Evolutionary conservation across 1,139 yeast species (phyloP).

Genomic region (Groenewaldozyma auringiensis): DNA sequence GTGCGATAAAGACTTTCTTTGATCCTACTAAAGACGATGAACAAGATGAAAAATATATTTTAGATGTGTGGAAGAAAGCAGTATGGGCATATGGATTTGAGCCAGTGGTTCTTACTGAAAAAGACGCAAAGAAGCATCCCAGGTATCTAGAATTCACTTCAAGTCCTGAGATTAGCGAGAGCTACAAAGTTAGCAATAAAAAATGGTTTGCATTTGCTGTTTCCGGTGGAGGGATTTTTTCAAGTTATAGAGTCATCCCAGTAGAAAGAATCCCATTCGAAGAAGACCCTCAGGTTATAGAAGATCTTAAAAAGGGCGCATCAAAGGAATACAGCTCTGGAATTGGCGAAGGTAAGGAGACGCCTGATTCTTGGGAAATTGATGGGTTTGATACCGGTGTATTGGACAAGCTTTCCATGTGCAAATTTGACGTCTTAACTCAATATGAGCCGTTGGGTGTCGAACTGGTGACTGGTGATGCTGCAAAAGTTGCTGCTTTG

Average conservation of each 20-base stretch:
- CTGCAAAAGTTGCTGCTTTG: neutral
- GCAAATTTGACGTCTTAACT: slow-evolving; percentile 13
- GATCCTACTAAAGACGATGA: slow-evolving; percentile 11
- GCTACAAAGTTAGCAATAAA: slow-evolving; percentile 9
- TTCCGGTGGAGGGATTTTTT: slow-evolving; percentile 25
- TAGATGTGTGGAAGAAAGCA: slow-evolving; percentile 28
- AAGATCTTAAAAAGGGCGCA: neutral
- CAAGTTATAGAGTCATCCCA: slow-evolving; percentile 25
- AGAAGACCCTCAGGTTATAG: neutral
- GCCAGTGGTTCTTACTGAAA: slow-evolving; percentile 23
- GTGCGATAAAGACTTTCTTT: slow-evolving; percentile 22
- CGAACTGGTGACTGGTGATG: slow-evolving; percentile 11
- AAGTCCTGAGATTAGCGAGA: slow-evolving; percentile 4
- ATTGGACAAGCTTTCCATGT: slow-evolving; percentile 10
- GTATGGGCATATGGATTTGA: slow-evolving; percentile 30
- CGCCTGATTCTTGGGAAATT: neutral
- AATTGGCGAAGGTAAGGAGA: neutral
- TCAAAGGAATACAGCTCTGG: neutral
- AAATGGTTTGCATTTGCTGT: slow-evolving; percentile 25
- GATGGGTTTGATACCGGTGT: slow-evolving; percentile 9
- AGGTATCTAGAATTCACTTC: slow-evolving; percentile 15
- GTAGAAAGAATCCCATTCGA: slow-evolving; percentile 9
- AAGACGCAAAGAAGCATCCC: slow-evolving; percentile 19
- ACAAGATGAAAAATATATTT: slow-evolving; percentile 16
- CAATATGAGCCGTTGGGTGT: slow-evolving; percentile 14